Evolutionary conservation across 2,329 filamentous ascomycete genomes (phyloP), one percentile per base, ranked within the genome.

Genomic region (Epicoccum nigrum): DNA sequence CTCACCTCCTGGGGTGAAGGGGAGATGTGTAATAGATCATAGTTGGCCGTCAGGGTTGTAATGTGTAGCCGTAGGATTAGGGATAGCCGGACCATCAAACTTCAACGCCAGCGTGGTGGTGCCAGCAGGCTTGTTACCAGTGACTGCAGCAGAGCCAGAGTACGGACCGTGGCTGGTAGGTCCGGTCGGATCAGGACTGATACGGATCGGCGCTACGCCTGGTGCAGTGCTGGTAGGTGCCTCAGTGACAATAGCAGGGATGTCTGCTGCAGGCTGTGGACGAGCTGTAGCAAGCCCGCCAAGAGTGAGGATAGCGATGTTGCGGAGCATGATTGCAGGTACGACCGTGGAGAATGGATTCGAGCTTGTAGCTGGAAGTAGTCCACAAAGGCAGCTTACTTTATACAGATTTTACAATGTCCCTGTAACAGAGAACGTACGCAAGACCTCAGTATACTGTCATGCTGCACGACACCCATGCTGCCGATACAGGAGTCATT

Each of bases 41-140:
- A 92, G 83, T 46, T 81, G 67, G 7, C 90, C 90, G 58, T 92
- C 81, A 6, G 85, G 82, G 7, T 87, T 87, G 68, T 94, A 94
- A 38, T 83, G 82, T 30, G 84, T 86, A 2, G 85, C 86, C 7
- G 81, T 83, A 0, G 81, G 79, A 20, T 81, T 80, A 0, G 85
- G 79, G 8, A 85, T 83, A 0, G 82, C 68, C 1, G 81, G 75
- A 0, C 82, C 73, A 37, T 92, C 81, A 1, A 81, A 81, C 0
- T 82, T 71, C 0, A 85, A 78, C 0, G 74, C 76, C 2, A 66
- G 58, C 20, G 81, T 87, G 4, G 79, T 81, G 2, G 88, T 69
- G 13, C 39, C 39, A 21, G 39, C 39, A 23, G 39, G 39, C 27
- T 42, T 42, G 28, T 89, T 89, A 2, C 89, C 89, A 0, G 84